Evolutionary conservation across 345 rosid genomes (phyloP).

Genomic region (Citrus cavaleriei): DNA sequence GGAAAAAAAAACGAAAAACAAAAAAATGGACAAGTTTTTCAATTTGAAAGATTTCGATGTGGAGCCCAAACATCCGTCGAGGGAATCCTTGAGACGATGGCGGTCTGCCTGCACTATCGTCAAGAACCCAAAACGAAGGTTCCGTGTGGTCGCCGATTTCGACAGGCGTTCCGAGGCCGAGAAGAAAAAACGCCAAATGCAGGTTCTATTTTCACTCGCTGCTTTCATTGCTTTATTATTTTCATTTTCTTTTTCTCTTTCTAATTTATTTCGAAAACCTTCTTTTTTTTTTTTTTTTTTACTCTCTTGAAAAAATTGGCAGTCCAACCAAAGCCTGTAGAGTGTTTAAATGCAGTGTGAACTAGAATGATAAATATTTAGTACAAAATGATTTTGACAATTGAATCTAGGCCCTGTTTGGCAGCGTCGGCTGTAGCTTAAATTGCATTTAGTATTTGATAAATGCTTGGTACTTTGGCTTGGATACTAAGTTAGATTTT

Average conservation of each 20-base stretch:
- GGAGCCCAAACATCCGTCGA: slow-evolving; percentile 56
- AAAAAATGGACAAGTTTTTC: slow-evolving; percentile 46
- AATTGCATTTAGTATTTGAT: no score
- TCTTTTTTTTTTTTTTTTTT: no score
- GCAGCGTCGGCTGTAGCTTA: no score
- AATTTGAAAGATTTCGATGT: slow-evolving; percentile 50
- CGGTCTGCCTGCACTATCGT: slow-evolving; percentile 54
- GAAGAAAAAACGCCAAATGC: slow-evolving; percentile 44
- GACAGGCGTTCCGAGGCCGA: slow-evolving; percentile 52
- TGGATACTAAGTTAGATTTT: no score
- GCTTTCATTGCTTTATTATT: neutral
- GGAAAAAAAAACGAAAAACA: neutral
- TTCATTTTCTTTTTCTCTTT: neutral
- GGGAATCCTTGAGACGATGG: slow-evolving; percentile 63
- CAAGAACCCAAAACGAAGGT: slow-evolving; percentile 70
- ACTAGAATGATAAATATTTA: no score
- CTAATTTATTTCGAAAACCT: no score
- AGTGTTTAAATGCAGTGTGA: no score
- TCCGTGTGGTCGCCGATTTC: slow-evolving; percentile 70
- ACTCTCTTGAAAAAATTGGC: no score
- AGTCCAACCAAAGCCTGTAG: no score
- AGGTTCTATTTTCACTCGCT: slow-evolving; percentile 36
- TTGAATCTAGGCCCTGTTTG: no score
- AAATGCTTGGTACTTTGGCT: no score
- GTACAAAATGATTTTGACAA: no score